Evolutionary conservation across 2,329 filamentous ascomycete species (phyloP).

Genomic region (Aspergillus pseudoterreus): DNA sequence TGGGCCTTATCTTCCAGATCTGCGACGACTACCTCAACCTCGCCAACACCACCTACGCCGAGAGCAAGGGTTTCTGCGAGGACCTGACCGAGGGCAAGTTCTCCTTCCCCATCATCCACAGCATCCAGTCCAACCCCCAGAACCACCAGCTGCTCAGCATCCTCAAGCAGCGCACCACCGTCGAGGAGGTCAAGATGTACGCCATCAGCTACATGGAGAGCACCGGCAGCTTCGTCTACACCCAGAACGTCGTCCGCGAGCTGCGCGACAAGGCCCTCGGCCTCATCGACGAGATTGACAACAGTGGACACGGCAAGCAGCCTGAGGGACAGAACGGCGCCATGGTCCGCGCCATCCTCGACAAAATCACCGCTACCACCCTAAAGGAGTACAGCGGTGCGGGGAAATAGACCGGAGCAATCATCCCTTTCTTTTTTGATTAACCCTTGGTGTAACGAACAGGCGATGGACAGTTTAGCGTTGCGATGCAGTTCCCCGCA

Average conservation of each 20-base stretch:
- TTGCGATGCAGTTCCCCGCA: neutral
- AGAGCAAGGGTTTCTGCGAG: slow-evolving; percentile 91
- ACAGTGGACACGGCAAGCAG: slow-evolving; percentile 22
- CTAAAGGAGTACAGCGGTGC: slow-evolving; percentile 22
- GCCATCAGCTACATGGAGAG: slow-evolving; percentile 87
- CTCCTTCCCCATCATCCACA: slow-evolving; percentile 91
- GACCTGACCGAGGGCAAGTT: slow-evolving; percentile 97
- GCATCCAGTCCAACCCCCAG: slow-evolving; percentile 64
- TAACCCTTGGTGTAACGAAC: neutral
- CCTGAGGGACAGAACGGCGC: slow-evolving; percentile 49
- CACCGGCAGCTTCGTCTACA: slow-evolving; percentile 87
- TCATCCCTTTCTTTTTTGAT: neutral
- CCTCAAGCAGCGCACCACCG: slow-evolving; percentile 79
- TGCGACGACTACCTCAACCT: slow-evolving; percentile 85
- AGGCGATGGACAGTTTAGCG: neutral
- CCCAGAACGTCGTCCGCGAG: slow-evolving; percentile 61
- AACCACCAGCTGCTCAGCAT: slow-evolving; percentile 80
- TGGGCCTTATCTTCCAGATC: slow-evolving; percentile 46
- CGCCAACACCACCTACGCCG: slow-evolving; percentile 64
- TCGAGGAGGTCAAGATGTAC: slow-evolving; percentile 86
- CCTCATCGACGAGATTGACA: slow-evolving; percentile 63
- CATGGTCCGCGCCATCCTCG: slow-evolving; percentile 64
- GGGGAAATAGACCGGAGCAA: neutral
- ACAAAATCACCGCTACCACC: slow-evolving; percentile 56
- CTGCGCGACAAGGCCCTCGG: slow-evolving; percentile 62